These are phyloP conservation scores for Ceratocystis eucalypticola DNA, from an alignment of 2,329 filamentous ascomycete genomes.

Conservation along the genomic window DNA sequence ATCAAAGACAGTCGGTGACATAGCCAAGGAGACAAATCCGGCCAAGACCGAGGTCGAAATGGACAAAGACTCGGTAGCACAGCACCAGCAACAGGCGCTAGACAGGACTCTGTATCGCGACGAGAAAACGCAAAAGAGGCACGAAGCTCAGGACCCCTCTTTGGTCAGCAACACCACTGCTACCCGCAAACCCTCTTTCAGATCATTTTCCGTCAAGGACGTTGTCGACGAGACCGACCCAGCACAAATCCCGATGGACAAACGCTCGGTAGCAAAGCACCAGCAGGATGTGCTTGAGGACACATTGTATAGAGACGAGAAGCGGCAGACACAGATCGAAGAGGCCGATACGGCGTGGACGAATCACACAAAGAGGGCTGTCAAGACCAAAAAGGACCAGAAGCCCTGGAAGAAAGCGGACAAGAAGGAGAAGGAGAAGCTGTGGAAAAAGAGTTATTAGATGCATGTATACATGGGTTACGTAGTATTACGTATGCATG, in stretches of 20 bases:
- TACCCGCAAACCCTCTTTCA: background rate
- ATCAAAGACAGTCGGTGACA: background rate
- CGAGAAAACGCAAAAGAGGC: background rate
- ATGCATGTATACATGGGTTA: background rate
- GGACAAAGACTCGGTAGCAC: background rate
- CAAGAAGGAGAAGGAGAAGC: slow-evolving; percentile 7
- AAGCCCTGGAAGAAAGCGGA: slow-evolving; percentile 11
- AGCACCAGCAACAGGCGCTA: background rate
- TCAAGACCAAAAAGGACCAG: background rate
- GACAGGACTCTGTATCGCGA: background rate
- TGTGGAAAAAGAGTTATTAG: background rate
- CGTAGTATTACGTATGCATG: background rate
- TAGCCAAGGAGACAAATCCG: background rate
- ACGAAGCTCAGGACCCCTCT: background rate
- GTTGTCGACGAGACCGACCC: background rate
- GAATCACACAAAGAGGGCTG: background rate
- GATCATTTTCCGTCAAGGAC: background rate
- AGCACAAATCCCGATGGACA: background rate
- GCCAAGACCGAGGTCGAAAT: background rate
- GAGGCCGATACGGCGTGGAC: background rate
- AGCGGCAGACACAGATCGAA: background rate
- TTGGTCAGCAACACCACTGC: background rate
- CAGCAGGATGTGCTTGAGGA: background rate
- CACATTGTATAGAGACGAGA: background rate
- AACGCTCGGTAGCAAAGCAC: background rate